Conservation (phyloP, 192 early-diverging fungal genomes). For the Linnemannia schmuckeri region DNA sequence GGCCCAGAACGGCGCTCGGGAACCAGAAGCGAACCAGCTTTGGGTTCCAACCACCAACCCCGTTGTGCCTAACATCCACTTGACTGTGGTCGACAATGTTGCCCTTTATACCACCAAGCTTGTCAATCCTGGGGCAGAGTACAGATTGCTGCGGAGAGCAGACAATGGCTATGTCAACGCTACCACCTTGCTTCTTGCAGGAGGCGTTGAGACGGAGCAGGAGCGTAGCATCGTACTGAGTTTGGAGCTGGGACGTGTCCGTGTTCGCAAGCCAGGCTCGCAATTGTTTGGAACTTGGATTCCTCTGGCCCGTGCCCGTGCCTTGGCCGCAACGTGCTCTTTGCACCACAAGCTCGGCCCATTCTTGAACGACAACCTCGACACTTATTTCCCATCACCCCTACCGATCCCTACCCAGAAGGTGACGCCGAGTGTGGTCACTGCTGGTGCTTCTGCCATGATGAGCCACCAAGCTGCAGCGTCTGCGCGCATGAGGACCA, state of each 20-base stretch:
- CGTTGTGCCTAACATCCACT: conserved; percentile 59
- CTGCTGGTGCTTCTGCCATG: conserved; percentile 39
- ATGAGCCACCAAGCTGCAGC: conserved; percentile 47
- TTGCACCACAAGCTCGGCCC: conserved; percentile 79
- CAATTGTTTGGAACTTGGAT: conserved; percentile 93
- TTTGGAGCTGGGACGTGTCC: conserved; percentile 84
- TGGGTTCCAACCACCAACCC: conserved; percentile 49
- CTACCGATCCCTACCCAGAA: conserved; percentile 63
- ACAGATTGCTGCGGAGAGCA: conserved; percentile 80
- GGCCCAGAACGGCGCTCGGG: conserved; percentile 43
- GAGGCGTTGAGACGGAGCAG: conserved; percentile 86
- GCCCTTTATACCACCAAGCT: conserved; percentile 62
- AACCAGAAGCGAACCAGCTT: conserved; percentile 48
- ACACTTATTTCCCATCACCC: conserved; percentile 74
- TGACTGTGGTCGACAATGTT: conserved; percentile 67
- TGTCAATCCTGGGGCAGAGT: conserved; percentile 62
- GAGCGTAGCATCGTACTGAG: conserved; percentile 89
- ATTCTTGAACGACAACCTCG: conserved; percentile 84
- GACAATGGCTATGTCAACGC: conserved; percentile 92
- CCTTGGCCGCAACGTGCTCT: conserved; percentile 85
- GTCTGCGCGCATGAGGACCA: conserved; percentile 42
- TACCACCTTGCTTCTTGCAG: conserved; percentile 85
- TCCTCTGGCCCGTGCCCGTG: conserved; percentile 86
- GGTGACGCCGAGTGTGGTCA: conserved; percentile 47
- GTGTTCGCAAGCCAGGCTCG: conserved; percentile 77